Conservation (phyloP, 441 rosid genomes). For the Pelargonium australe region DNA sequence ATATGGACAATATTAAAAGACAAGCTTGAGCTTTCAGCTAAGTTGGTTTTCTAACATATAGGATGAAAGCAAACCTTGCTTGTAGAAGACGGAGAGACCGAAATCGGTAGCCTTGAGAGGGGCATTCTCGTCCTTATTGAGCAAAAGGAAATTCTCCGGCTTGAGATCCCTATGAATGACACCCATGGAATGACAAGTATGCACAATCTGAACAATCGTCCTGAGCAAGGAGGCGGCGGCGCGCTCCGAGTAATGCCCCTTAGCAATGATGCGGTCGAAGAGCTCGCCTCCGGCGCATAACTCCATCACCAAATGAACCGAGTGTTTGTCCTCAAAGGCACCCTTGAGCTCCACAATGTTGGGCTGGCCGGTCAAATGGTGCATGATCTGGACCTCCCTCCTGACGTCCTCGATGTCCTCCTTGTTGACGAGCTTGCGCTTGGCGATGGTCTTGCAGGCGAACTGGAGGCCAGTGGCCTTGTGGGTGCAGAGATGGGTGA, state of each 20-base stretch:
- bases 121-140: slow-evolving; percentile 49
- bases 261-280: slow-evolving; percentile 64
- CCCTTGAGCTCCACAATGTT: slow-evolving; percentile 68
- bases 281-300: slow-evolving; percentile 65
- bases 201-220: slow-evolving; percentile 53
- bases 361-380: slow-evolving; percentile 61
- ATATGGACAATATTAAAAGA: too few species aligned
- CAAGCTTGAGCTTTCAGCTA: too few species aligned
- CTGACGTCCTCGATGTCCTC: slow-evolving; percentile 67
- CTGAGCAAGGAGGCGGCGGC: slow-evolving; percentile 55
- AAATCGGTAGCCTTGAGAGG: slow-evolving; percentile 72
- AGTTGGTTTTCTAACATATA: too few species aligned
- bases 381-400: slow-evolving; percentile 71
- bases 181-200: slow-evolving; percentile 66
- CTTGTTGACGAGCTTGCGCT: slow-evolving; percentile 50
- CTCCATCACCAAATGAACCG: slow-evolving; percentile 65
- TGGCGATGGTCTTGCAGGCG: slow-evolving; percentile 66
- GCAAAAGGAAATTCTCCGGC: slow-evolving; percentile 60
- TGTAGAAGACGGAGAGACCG: slow-evolving; percentile 54
- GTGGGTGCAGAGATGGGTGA: too few species aligned
- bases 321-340: slow-evolving; percentile 61
- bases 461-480: too few species aligned
- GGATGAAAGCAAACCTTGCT: too few species aligned
- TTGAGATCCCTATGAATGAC: slow-evolving; percentile 20
- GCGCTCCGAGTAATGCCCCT: slow-evolving; percentile 63